Evolutionary conservation across 2,329 filamentous ascomycete species (phyloP).

Genomic region (Cephalotrichum gorgonifer): DNA sequence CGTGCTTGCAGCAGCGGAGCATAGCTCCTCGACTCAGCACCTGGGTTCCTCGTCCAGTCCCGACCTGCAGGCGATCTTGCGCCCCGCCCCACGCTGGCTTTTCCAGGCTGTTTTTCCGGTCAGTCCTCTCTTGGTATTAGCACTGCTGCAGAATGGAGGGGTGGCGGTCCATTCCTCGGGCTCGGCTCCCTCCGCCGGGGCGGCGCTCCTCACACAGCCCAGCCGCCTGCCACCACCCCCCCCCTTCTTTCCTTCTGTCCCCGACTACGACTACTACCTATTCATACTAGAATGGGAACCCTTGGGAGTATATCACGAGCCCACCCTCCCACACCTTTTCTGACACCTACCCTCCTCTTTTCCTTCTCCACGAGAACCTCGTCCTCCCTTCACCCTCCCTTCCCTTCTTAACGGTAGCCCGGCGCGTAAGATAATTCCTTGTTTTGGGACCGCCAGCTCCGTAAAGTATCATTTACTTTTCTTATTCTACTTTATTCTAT

Average conservation of each 20-base stretch:
- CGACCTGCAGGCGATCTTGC: neutral
- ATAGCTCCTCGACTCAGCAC: neutral
- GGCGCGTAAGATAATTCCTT: slow-evolving; percentile 52
- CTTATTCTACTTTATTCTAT: slow-evolving; percentile 19
- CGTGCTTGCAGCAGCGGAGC: neutral
- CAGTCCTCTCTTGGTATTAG: neutral
- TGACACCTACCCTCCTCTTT: slow-evolving; percentile 28
- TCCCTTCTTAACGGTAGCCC: slow-evolving; percentile 48
- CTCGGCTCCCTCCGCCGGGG: neutral
- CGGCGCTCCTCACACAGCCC: neutral
- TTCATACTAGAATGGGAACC: too few species aligned
- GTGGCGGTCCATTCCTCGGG: neutral
- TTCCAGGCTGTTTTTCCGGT: neutral
- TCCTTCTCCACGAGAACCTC: slow-evolving; percentile 46
- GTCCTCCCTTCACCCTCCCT: slow-evolving; percentile 36
- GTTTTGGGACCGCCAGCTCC: slow-evolving; percentile 43
- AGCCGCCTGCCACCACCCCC: too few species aligned
- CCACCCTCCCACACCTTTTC: slow-evolving; percentile 18
- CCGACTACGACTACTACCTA: too few species aligned
- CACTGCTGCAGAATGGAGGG: neutral
- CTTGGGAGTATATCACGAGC: slow-evolving; percentile 7
- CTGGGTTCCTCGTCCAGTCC: neutral
- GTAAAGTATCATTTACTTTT: slow-evolving; percentile 28
- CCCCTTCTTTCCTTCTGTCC: too few species aligned
- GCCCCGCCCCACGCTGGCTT: neutral